These are phyloP conservation scores for Brassica nigra DNA, from an alignment of 345 rosid genomes.

Conservation along the genomic window DNA sequence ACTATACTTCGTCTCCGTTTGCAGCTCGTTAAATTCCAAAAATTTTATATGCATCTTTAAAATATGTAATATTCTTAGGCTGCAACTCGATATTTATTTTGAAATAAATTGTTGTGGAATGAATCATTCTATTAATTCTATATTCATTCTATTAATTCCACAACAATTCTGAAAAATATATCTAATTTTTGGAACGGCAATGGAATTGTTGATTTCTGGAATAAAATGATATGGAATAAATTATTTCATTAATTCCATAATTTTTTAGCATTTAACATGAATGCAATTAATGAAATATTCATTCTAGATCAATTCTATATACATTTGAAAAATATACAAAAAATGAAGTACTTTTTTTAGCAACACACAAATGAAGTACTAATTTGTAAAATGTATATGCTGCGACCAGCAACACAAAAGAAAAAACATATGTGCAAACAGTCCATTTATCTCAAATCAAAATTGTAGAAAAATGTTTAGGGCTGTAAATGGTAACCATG, in stretches of 20 bases:
- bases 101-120: neutral
- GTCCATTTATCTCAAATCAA: no score
- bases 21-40: neutral
- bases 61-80: neutral
- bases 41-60: neutral
- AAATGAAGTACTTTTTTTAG: neutral
- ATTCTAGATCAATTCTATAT: no score
- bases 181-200: neutral
- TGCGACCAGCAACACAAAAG: neutral
- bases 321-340: no score
- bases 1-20: neutral
- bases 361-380: neutral
- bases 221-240: neutral
- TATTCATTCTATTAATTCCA: neutral
- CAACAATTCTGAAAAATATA: neutral
- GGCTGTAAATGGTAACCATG: neutral
- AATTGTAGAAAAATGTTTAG: no score
- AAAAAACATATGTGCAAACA: neutral
- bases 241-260: neutral
- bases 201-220: neutral
- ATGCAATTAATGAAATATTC: no score
- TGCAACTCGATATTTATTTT: neutral
- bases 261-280: neutral
- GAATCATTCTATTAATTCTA: neutral
- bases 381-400: neutral